phyloP scores from a whole-genome alignment of 1,284 basidiomycete genomes.

The Anthracocystis setariae region DNA sequence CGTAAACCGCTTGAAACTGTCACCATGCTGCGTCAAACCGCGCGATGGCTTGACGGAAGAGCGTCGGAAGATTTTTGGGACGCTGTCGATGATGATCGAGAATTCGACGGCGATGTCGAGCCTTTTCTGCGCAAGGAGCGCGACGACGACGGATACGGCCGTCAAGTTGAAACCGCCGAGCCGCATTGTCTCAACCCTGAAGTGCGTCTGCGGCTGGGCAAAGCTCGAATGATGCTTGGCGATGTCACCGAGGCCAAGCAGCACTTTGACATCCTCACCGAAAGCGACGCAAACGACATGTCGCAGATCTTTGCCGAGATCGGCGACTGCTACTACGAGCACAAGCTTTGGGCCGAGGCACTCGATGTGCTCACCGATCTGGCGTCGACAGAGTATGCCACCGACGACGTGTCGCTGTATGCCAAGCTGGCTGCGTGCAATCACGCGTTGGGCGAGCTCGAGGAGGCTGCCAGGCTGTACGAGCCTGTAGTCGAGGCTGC shows the following conservation, averaged over 20 bases:
- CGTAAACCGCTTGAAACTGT: conserved; percentile 78
- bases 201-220: conserved; percentile 83
- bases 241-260: conserved; percentile 83
- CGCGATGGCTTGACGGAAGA: conserved; percentile 88
- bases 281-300: conserved; percentile 45
- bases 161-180: conserved; percentile 64
- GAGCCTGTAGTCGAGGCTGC: conserved; percentile 77
- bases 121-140: conserved; percentile 37
- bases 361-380: conserved; percentile 54
- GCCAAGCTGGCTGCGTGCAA: conserved; percentile 59
- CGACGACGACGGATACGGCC: conserved; percentile 62
- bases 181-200: conserved; percentile 80
- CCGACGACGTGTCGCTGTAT: conserved; percentile 52
- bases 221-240: conserved; percentile 83
- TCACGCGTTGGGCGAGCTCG: conserved; percentile 49
- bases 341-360: conserved; percentile 53
- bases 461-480: conserved; percentile 52
- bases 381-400: conserved; percentile 25
- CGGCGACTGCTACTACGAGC: conserved; percentile 58
- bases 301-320: conserved; percentile 56
- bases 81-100: conserved; percentile 78
- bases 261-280: conserved; percentile 57
- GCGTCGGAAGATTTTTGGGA: conserved; percentile 82
- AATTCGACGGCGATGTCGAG: conserved; percentile 75
- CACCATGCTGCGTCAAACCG: conserved; percentile 78